Conservation (phyloP, 2,329 filamentous ascomycete species). For the Metarhizium album region DNA sequence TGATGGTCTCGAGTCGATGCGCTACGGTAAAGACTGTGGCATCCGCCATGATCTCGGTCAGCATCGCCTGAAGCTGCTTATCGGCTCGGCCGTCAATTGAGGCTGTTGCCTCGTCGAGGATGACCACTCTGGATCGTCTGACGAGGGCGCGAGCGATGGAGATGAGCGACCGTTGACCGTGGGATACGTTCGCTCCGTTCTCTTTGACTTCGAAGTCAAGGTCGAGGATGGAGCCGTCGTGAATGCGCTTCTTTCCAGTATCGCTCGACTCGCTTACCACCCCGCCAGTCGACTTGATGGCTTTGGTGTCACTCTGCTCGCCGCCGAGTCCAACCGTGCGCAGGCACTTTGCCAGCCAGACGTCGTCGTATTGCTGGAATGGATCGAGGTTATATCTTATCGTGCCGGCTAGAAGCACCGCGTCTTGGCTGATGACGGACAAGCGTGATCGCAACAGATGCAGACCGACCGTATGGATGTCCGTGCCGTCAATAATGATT, state of each 20-base stretch:
- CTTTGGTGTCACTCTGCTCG: too few species aligned
- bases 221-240: neutral
- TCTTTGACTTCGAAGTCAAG: constrained; percentile 6
- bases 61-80: constrained; percentile 30
- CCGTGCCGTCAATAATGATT: constrained; percentile 72
- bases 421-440: constrained; percentile 76
- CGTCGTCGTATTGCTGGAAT: constrained; percentile 34
- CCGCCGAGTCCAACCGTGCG: neutral
- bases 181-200: constrained; percentile 5
- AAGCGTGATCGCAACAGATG: constrained; percentile 76
- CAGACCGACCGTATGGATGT: constrained; percentile 71
- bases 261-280: neutral
- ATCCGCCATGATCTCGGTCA: constrained; percentile 32
- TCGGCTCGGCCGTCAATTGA: constrained; percentile 34
- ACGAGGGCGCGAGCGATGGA: constrained; percentile 29
- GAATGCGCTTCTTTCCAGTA: neutral
- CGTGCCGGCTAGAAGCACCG: constrained; percentile 75
- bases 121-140: constrained; percentile 15
- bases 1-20: constrained; percentile 29
- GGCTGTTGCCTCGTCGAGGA: constrained; percentile 40
- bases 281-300: too few species aligned
- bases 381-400: constrained; percentile 80
- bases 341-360: neutral
- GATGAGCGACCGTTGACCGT: constrained; percentile 9
- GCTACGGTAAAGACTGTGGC: constrained; percentile 42